Conservation (phyloP, 352 stramenopile species). For the Blastocystis sp. region DNA sequence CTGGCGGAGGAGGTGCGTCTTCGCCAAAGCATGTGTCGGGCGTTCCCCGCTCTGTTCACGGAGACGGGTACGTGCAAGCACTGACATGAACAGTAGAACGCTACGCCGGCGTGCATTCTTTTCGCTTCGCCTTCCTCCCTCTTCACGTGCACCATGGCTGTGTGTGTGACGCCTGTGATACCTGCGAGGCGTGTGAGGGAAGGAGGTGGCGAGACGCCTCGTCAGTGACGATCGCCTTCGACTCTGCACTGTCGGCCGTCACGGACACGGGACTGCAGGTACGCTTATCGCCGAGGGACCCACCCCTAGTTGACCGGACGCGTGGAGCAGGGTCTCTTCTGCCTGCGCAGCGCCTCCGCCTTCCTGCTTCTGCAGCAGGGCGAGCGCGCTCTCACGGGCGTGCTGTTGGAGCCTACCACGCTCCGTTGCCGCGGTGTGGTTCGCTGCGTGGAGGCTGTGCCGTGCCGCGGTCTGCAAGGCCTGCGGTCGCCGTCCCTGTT, state of each 20-base stretch:
- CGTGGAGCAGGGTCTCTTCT: neutral
- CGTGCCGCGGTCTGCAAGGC: neutral
- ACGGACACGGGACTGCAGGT: neutral
- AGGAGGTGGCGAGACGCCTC: neutral
- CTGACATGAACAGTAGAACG: neutral
- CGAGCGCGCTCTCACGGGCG: neutral
- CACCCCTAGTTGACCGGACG: neutral
- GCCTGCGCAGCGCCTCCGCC: neutral
- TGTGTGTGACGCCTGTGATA: neutral
- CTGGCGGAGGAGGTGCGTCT: slow-evolving; percentile 2
- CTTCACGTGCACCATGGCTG: neutral
- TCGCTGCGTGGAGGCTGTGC: neutral
- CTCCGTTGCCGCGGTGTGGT: neutral
- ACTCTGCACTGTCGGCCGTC: too few species aligned
- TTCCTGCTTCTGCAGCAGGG: neutral
- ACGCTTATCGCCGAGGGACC: neutral
- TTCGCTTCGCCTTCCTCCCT: neutral
- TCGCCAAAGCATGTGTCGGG: neutral
- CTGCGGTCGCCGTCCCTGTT: slow-evolving; percentile 21
- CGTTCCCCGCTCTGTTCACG: slow-evolving; percentile 21
- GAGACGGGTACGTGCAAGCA: neutral
- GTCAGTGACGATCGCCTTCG: neutral
- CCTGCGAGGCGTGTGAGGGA: neutral
- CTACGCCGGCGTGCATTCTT: neutral
- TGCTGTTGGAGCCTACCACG: neutral